Evolutionary conservation across 495 filamentous ascomycete genomes (phyloP), one percentile per base, ranked within the genome.

Genomic region (Cladorrhinum samala): DNA sequence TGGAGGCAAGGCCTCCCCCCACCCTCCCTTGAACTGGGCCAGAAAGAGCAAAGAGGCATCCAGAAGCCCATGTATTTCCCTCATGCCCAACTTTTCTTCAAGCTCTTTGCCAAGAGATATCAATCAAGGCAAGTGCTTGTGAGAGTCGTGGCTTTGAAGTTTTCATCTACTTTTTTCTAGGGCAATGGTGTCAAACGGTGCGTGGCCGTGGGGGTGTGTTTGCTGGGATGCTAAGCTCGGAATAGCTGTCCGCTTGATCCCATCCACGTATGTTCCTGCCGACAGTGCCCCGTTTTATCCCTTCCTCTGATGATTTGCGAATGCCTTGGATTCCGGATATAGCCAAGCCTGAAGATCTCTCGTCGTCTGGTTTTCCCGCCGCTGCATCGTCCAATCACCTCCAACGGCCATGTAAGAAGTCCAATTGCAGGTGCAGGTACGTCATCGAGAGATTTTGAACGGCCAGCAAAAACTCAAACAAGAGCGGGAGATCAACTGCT

Each of bases 311-410:
- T 47, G 45, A n/a, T 47, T 41, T 41, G 17, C n/a, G 19, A 19
- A 11, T 45, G 45, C 45, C 45, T 33, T 47, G 45, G n/a, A n/a
- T 27, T 47, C 45, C 24, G 45, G 24, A 47, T 27, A 47, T 16
- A 33, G 45, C 19, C 16, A 11, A 17, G 19, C 42, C 14, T 5
- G 14, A 47, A 33, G 27, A 33, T 33, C 27, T 33, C 27, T n/a
- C n/a, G 42, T 45, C 3, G n/a, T 24, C 21, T 27, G 23, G 24
- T 13, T 33, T 13, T 21, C 1, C 18, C 20, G 13, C 18, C 42
- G 42, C 24, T 13, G 18, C 20, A n/a, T 47, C 1, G 45, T 47
- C 14, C 20, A 16, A 47, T 30, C 23, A 16, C 23, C 16, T 9
- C 44, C 44, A 14, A 47, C 9, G 19, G 9, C 23, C 5, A 33